Evolutionary conservation across 352 stramenopile genomes (phyloP), one percentile per base, ranked within the genome.

Genomic region (Globisporangium camurandrum): DNA sequence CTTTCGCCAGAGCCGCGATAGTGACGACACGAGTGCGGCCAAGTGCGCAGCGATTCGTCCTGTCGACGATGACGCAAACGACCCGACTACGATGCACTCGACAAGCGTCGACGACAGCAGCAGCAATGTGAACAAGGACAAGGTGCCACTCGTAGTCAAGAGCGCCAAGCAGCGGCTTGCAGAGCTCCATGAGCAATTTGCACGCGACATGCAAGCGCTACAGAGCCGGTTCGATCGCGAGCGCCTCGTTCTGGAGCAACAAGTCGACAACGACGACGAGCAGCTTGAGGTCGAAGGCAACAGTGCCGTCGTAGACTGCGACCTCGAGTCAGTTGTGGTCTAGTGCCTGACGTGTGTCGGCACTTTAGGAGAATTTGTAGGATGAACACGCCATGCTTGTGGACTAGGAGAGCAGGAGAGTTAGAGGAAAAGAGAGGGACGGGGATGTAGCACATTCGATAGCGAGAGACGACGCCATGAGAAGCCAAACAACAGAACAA

Each of bases 161-260:
- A 36, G 49, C 22, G 52, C 83, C 39, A 64, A 68, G 26, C 62
- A 84, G 30, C 60, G 79, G 41, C 69, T 89, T 7, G 46, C 61
- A n/a, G 56, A 66, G 40, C 75, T 92, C 3, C 58, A 89, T 19
- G 45, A 61, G 19, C 59, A 83, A 41, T 89, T 81, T 22, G 54
- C 66, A 36, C 64, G 56, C 28, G 70, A 86, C 28, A 52, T 64
- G 22, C 26, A 67, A 23, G 65, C 65, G 27, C 73, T 86, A 7
- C 34, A 40, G 46, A 51, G 28, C 1, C 62, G 50, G 19, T 86
- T 80, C 36, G 51, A 80, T 17, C 74, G 65, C 38, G 64, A 85
- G 38, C 69, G 75, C 22, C 49, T 55, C 10, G 53, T 61, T 37
- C 58, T 92, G 17, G 75, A 88, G 55, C 55, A 59, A 9, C 61